Evolutionary conservation across 2,329 filamentous ascomycete species (phyloP).

Genomic region (Pseudocercospora fuligena): DNA sequence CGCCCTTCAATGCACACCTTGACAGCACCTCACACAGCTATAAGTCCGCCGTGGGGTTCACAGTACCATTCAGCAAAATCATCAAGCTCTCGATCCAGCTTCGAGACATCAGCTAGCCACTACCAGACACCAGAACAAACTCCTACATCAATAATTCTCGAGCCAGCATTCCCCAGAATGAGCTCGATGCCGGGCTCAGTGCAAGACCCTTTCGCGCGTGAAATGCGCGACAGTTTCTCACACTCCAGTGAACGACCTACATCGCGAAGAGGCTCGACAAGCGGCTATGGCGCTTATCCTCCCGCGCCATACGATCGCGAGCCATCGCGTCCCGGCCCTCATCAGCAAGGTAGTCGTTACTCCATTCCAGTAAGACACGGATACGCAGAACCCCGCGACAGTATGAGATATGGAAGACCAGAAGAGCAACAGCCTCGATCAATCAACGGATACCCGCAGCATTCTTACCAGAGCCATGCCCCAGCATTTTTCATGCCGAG

Average conservation of each 20-base stretch:
- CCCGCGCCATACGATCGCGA: slow-evolving; percentile 28
- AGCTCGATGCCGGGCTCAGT: slow-evolving; percentile 21
- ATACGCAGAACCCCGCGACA: slow-evolving; percentile 25
- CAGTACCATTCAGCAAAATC: slow-evolving; percentile 21
- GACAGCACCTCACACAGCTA: slow-evolving; percentile 10
- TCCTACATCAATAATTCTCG: slow-evolving; percentile 26
- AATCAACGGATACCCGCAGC: slow-evolving; percentile 20
- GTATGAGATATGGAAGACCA: slow-evolving; percentile 25
- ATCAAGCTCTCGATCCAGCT: slow-evolving; percentile 8
- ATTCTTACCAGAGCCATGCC: slow-evolving; percentile 30
- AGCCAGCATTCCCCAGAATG: slow-evolving; percentile 27
- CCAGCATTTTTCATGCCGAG: slow-evolving; percentile 40
- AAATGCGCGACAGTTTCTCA: slow-evolving; percentile 31
- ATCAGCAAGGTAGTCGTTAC: slow-evolving; percentile 21
- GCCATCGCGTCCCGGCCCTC: slow-evolving; percentile 9
- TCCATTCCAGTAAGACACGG: slow-evolving; percentile 19
- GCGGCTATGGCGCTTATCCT: slow-evolving; percentile 26
- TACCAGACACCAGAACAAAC: slow-evolving; percentile 33
- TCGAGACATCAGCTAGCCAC: slow-evolving; percentile 23
- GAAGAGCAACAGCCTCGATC: slow-evolving; percentile 25
- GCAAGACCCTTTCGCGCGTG: slow-evolving; percentile 29
- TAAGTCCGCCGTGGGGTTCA: slow-evolving; percentile 27
- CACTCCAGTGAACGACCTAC: slow-evolving; percentile 20
- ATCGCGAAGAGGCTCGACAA: slow-evolving; percentile 28
- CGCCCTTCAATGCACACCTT: slow-evolving; percentile 16